A percentile compares a stretch with the other conserved stretches of the same genome.
phyloP scores from a whole-genome alignment of 768 basidiomycete genomes.

The Mycena haematopus region DNA sequence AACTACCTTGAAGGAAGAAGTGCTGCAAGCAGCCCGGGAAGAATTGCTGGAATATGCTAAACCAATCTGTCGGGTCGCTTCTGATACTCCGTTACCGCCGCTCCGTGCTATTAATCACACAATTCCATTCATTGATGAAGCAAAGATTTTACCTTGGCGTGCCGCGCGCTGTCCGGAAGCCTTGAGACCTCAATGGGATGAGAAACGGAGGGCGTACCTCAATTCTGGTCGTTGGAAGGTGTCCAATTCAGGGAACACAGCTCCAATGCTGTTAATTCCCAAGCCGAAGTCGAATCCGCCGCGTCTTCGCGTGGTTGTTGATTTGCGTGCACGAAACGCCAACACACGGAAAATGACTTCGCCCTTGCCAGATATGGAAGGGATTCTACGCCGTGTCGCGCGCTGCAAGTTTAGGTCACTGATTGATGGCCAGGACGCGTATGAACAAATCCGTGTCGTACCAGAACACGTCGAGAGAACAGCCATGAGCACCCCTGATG shows the following conservation, averaged over 20 bases:
- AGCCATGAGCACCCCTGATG: no score
- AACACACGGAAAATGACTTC: slow-evolving; percentile 36
- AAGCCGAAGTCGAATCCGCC: slow-evolving; percentile 25
- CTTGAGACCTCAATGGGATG: slow-evolving; percentile 32
- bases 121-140: slow-evolving; percentile 40
- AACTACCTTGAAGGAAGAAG: neutral
- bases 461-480: slow-evolving; percentile 37
- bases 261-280: slow-evolving; percentile 40
- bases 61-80: slow-evolving; percentile 27
- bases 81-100: slow-evolving; percentile 30
- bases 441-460: slow-evolving; percentile 41
- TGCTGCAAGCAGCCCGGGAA: slow-evolving; percentile 11
- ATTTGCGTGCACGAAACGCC: slow-evolving; percentile 35
- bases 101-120: slow-evolving; percentile 40
- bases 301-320: slow-evolving; percentile 34
- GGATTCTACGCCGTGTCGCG: slow-evolving; percentile 35
- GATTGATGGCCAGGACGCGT: slow-evolving; percentile 46
- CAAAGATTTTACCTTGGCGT: slow-evolving; percentile 36
- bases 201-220: slow-evolving; percentile 38
- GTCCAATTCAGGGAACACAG: slow-evolving; percentile 32
- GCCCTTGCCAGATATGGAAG: slow-evolving; percentile 25
- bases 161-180: slow-evolving; percentile 41
- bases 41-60: slow-evolving; percentile 18
- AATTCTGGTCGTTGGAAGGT: slow-evolving; percentile 36
- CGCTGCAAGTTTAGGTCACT: slow-evolving; percentile 30